Base-by-base conservation (phyloP, 1,284 basidiomycete genomes). In the Cutaneotrichosporon daszewskae region DNA sequence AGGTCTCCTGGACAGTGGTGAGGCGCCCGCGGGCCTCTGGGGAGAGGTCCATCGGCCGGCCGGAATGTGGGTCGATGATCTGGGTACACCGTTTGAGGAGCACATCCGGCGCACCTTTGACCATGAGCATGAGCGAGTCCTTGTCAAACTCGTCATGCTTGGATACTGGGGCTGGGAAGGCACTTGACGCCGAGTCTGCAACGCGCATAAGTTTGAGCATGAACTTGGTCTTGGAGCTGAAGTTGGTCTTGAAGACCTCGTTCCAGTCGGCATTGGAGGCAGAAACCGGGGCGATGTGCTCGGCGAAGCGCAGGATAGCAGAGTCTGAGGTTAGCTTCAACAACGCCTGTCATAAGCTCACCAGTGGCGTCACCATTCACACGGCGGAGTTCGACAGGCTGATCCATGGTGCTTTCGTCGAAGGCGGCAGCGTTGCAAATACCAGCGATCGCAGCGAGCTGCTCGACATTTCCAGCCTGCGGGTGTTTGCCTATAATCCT, bases 211-310 rank as follows among this genome's bases (percentile, higher is more conserved):
- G 58, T 49, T 74, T 76, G 43, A 80, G 73, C 77, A 82, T 82
- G 74, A 77, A 83, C 62, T 83, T 83, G 59, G 81, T 81, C 62
- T 76, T 77, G 13, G 79, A 81, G 63, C 79, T 81, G 71, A 83
- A 83, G 6, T 76, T 76, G 37, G 66, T 55, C 37, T 69, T 71
- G 60, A 66, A 72, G 5, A 72, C 47, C 40, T 67, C 66, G 11
- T 57, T 41, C 69, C 72, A 75, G 27, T 69, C 66, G 10, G 47
- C 48, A 25, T 60, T 55, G n/a, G 58, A 45, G 22, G 60, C 60
- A 2, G 53, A 42, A 6, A 72, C 64, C 12, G 69, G 59, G 32
- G 58, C 40, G 9, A 80, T 55, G 7, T 64, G 63, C 54, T 81
- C 80, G 1, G 79, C 74, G 53, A 81, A 80, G 32, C 79, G 75